Evolutionary conservation across 2,329 filamentous ascomycete species (phyloP).

Genomic region (Phaeosphaeriaceae sp.): DNA sequence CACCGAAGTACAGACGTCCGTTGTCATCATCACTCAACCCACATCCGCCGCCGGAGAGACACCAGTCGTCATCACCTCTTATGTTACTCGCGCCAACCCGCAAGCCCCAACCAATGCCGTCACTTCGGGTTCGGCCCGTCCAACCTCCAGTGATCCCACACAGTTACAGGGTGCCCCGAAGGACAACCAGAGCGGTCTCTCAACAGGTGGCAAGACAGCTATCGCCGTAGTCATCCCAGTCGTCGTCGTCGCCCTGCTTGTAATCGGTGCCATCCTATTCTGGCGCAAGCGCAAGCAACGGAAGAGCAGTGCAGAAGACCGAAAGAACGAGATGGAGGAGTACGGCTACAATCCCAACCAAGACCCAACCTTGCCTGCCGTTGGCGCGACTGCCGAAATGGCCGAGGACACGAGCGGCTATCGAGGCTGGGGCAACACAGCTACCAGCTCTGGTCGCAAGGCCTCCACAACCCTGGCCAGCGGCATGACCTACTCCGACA

Average conservation of each 20-base stretch:
- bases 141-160: conserved; percentile 12
- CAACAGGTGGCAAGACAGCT: conserved; percentile 75
- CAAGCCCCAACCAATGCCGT: conserved; percentile 1
- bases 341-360: conserved; percentile 98
- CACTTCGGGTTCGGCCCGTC: conserved; percentile 9
- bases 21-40: conserved; percentile 31
- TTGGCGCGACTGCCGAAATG: conserved; percentile 70
- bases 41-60: conserved; percentile 25
- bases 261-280: conserved; percentile 77
- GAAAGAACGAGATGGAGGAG: conserved; percentile 95
- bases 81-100: conserved; percentile 12
- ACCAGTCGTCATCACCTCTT: conserved; percentile 21
- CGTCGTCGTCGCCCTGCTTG: conserved; percentile 80
- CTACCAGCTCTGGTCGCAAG: conserved; percentile 73
- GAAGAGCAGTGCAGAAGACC: conserved; percentile 83
- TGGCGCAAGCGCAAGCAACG: conserved; percentile 89
- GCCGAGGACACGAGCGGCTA: conserved; percentile 79
- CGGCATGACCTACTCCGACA: conserved; percentile 74
- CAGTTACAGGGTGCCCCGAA: conserved; percentile 18
- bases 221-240: conserved; percentile 95
- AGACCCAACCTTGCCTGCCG: conserved; percentile 76
- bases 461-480: conserved; percentile 89
- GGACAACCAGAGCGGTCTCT: conserved; percentile 53
- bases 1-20: conserved; percentile 22
- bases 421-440: conserved; percentile 90